Evolutionary conservation across 306 rosid genomes (phyloP).

Genomic region (Crotalaria pallida): DNA sequence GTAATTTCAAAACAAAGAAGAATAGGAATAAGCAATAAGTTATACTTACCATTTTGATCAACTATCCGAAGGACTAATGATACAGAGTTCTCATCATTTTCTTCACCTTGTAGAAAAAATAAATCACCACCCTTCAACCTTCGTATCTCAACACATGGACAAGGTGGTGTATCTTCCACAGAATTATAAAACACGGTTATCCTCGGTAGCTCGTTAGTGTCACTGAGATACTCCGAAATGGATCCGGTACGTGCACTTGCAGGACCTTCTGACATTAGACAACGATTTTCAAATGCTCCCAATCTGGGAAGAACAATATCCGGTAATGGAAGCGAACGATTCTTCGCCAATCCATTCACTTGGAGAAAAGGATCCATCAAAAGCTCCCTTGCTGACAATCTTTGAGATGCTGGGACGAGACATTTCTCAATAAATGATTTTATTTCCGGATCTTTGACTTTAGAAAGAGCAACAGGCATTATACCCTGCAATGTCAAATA

Average conservation of each 20-base stretch:
- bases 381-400: constrained; percentile 34
- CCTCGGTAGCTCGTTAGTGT: constrained; percentile 7
- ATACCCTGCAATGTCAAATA: constrained; percentile 21
- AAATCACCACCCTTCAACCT: constrained; percentile 18
- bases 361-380: constrained; percentile 27
- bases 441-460: constrained; percentile 28
- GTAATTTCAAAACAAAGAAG: background rate
- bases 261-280: constrained; percentile 39
- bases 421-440: constrained; percentile 31
- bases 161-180: background rate
- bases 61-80: constrained; percentile 27
- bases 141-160: constrained; percentile 15
- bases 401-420: constrained; percentile 27
- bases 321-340: constrained; percentile 22
- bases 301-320: constrained; percentile 30
- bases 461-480: constrained; percentile 31
- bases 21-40: background rate
- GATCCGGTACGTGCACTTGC: background rate
- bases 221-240: constrained; percentile 1
- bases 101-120: constrained; percentile 24
- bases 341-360: constrained; percentile 2
- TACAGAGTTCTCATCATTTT: constrained; percentile 23
- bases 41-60: constrained; percentile 16
- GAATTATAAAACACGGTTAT: background rate
- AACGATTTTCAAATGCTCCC: constrained; percentile 38